phyloP scores from a whole-genome alignment of 129 eudicot species.

The Artemisia argyi region DNA sequence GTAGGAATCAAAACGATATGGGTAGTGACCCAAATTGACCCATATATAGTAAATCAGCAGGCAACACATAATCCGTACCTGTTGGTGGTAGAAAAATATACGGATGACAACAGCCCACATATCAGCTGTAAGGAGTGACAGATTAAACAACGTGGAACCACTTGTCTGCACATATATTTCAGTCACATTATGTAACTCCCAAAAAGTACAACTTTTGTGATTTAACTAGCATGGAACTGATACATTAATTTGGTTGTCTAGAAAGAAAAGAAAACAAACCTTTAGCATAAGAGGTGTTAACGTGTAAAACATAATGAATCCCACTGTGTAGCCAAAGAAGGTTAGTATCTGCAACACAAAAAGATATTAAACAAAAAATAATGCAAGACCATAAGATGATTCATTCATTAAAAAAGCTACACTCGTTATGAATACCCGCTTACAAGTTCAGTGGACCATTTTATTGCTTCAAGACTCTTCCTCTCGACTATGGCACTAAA shows the following conservation, averaged over 20 bases:
- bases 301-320: slow-evolving; percentile 55
- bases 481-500: slow-evolving; percentile 55
- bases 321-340: slow-evolving; percentile 52
- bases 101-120: slow-evolving; percentile 93
- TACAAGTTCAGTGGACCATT: slow-evolving; percentile 63
- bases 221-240: not conserved
- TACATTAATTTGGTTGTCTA: not conserved
- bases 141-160: slow-evolving; percentile 82
- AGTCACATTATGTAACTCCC: not conserved
- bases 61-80: slow-evolving; percentile 36
- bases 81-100: slow-evolving; percentile 71
- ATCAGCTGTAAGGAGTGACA: slow-evolving; percentile 85
- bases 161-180: slow-evolving; percentile 45
- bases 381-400: not conserved
- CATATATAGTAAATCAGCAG: not conserved
- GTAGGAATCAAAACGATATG: not conserved
- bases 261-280: slow-evolving; percentile 42
- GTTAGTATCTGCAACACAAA: slow-evolving; percentile 47
- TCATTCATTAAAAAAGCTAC: not conserved
- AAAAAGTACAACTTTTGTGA: not conserved
- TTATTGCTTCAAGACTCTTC: slow-evolving; percentile 47
- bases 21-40: not conserved
- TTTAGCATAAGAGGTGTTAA: slow-evolving; percentile 60
- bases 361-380: not conserved
- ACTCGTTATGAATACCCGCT: slow-evolving; percentile 15